Evolutionary conservation across 768 basidiomycete genomes (phyloP).

Genomic region (Boletus pseudopeckii): DNA sequence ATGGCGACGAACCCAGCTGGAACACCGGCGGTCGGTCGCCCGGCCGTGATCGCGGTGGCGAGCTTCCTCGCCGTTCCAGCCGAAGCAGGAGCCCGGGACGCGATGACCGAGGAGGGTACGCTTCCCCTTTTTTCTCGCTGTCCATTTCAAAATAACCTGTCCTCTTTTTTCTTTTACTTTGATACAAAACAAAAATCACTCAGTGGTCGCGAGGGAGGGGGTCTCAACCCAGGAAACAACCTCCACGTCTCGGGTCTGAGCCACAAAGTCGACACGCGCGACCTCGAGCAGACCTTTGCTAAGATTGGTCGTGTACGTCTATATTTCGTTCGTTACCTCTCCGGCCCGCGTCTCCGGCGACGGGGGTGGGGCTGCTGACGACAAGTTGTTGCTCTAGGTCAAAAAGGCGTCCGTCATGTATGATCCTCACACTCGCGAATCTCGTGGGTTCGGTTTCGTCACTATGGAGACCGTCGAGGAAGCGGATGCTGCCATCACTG

Average conservation of each 20-base stretch:
- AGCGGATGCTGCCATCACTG: conserved; percentile 86
- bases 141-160: neutral
- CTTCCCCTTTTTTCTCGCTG: conserved; percentile 4
- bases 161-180: neutral
- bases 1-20: conserved; percentile 58
- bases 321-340: neutral
- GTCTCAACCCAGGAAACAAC: conserved; percentile 62
- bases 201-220: conserved; percentile 32
- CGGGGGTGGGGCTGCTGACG: conserved; percentile 5
- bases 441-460: conserved; percentile 87
- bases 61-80: conserved; percentile 63
- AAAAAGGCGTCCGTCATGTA: conserved; percentile 71
- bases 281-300: conserved; percentile 84
- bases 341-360: neutral
- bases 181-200: neutral
- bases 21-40: conserved; percentile 44
- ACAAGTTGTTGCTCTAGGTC: conserved; percentile 31
- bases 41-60: conserved; percentile 38
- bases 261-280: conserved; percentile 69
- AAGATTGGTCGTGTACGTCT: conserved; percentile 79
- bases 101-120: conserved; percentile 59
- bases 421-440: conserved; percentile 67
- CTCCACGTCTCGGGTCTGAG: conserved; percentile 60
- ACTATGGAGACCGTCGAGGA: conserved; percentile 82
- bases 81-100: conserved; percentile 76